Evolutionary conservation across 768 basidiomycete species (phyloP).

Genomic region (Boletus reticulatus): DNA sequence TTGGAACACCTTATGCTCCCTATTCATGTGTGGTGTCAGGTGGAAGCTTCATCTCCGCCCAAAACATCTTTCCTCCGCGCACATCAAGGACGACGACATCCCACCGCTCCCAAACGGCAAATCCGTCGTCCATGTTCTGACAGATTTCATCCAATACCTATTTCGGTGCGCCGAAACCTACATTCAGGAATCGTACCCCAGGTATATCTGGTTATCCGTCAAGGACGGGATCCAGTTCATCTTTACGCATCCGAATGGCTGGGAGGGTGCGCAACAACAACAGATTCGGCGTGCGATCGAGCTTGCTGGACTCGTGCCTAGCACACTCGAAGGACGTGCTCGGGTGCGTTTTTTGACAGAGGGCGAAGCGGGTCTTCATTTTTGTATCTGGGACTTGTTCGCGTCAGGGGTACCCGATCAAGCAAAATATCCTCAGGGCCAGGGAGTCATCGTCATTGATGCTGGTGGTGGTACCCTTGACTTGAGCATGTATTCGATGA

Average conservation of each 20-base stretch:
- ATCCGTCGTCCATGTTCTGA: slow-evolving; percentile 37
- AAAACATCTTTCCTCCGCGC: slow-evolving; percentile 23
- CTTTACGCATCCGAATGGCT: slow-evolving; percentile 60
- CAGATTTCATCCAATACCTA: slow-evolving; percentile 45
- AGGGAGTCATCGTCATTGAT: slow-evolving; percentile 44
- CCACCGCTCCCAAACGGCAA: slow-evolving; percentile 40
- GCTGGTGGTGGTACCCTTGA: slow-evolving; percentile 45
- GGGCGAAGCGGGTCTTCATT: slow-evolving; percentile 59
- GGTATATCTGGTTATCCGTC: slow-evolving; percentile 44
- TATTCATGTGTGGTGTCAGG: slow-evolving; percentile 11
- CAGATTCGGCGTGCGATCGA: slow-evolving; percentile 52
- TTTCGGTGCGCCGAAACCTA: slow-evolving; percentile 41
- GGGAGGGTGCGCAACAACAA: slow-evolving; percentile 56
- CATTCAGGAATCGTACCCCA: slow-evolving; percentile 41
- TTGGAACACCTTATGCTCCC: neutral
- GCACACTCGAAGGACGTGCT: slow-evolving; percentile 33
- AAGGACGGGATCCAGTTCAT: slow-evolving; percentile 45
- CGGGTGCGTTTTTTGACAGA: slow-evolving; percentile 55
- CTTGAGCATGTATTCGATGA: slow-evolving; percentile 41
- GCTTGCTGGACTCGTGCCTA: slow-evolving; percentile 46
- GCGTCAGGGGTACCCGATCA: slow-evolving; percentile 10
- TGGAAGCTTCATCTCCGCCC: slow-evolving; percentile 40
- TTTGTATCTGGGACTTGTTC: slow-evolving; percentile 41
- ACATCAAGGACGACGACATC: slow-evolving; percentile 30
- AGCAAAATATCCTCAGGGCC: slow-evolving; percentile 13